phyloP scores from a whole-genome alignment of 2,329 filamentous ascomycete species.

The Cercospora citrullina region DNA sequence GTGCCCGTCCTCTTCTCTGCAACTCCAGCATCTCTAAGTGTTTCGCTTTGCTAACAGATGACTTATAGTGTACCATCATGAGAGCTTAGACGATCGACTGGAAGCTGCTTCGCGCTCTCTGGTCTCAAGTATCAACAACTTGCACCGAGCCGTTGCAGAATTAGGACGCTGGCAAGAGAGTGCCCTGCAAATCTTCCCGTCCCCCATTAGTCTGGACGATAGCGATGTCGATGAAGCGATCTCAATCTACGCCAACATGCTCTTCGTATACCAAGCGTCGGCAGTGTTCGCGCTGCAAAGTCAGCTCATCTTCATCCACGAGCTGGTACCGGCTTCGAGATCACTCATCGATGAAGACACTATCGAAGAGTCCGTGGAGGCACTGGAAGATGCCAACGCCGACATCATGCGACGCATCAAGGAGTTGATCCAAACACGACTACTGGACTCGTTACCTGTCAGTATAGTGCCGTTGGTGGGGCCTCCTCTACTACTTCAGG shows the following conservation, averaged over 20 bases:
- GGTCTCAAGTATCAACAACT: slow-evolving; percentile 15
- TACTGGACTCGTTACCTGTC: slow-evolving; percentile 24
- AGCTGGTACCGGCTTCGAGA: slow-evolving; percentile 19
- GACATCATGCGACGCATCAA: slow-evolving; percentile 23
- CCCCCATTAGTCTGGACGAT: slow-evolving; percentile 25
- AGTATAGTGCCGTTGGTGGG: slow-evolving; percentile 20
- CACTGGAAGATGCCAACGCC: slow-evolving; percentile 23
- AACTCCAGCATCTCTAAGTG: background rate
- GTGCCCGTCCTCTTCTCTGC: background rate
- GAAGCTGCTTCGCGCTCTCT: slow-evolving; percentile 20
- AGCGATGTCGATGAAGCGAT: slow-evolving; percentile 21
- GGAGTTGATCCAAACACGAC: slow-evolving; percentile 26
- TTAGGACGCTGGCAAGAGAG: slow-evolving; percentile 25
- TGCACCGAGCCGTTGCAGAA: slow-evolving; percentile 19
- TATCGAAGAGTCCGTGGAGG: slow-evolving; percentile 23
- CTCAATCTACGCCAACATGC: slow-evolving; percentile 27
- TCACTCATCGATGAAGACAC: slow-evolving; percentile 17
- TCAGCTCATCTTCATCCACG: slow-evolving; percentile 25
- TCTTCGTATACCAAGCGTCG: slow-evolving; percentile 25
- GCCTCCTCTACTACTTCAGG: slow-evolving; percentile 23
- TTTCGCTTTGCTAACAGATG: background rate
- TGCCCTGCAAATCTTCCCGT: slow-evolving; percentile 22
- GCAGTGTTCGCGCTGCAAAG: slow-evolving; percentile 25
- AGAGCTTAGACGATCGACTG: slow-evolving; percentile 25
- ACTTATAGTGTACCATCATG: slow-evolving; percentile 19